Evolutionary conservation across 140 eudicot genomes (phyloP), one percentile per base, ranked within the genome.

Genomic region (Ambrosia hybrid): DNA sequence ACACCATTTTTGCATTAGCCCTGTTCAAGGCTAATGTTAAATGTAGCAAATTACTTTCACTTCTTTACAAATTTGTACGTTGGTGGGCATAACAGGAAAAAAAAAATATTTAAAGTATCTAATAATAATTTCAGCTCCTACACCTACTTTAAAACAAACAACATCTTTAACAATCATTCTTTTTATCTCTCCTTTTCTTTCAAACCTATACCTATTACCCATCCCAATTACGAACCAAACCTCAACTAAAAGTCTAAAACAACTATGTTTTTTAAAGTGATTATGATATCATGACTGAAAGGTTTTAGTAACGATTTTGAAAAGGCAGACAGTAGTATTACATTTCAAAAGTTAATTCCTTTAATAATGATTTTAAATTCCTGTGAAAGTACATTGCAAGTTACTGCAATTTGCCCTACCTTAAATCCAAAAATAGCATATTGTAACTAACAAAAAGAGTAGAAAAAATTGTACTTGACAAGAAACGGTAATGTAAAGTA

Each of bases 401-500:
- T 38, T 53, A 38, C n/a, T 34, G 52, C 39, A 51, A 9, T 60
- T 52, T 70, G 48, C 57, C 48, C 16, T 9, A 41, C 55, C 10
- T 41, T 21, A 39, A 57, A 46, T 58, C 37, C 59, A 59, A 58
- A 45, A n/a, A 6, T 43, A 45, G 45, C 46, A 72, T 33, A 72
- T 1, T 59, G 45, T 49, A 38, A 48, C 52, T 10, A 51, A 61
- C 3, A 72, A 41, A 72, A 65, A 16, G 48, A 36, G 56, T 57
- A 78, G 46, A 66, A 60, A 73, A 37, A 3, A 1, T 4, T 49
- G 12, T 87, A 90, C 99, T 91, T 94, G 84, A 88, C 97, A 41
- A 94, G 96, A 61, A 94, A 94, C 0, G 97, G 97, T 81, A 94
- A 72, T 6, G 77, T 75, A 81, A 94, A 94, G 76, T 94, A 94